Base-by-base conservation (phyloP, 169 alveolate species). In the Cryptosporidium sp. region DNA sequence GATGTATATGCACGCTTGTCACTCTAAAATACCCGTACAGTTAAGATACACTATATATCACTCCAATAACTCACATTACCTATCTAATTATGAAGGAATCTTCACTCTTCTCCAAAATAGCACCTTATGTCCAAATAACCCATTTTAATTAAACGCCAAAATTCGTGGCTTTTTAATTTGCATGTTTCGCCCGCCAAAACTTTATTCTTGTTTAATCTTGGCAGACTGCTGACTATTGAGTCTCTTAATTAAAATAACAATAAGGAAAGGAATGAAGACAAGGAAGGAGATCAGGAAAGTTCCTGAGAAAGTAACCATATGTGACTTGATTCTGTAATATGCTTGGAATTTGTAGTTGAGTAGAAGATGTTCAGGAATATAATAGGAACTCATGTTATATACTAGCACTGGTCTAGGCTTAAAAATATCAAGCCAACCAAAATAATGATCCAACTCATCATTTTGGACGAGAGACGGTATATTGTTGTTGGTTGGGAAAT, bases 341-440 rank as follows among this genome's bases (percentile, higher is more conserved):
- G 75, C 67, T 18, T 67, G 71, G 52, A 59, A 59, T 48, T 80
- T 80, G 51, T 62, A 80, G 55, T 80, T 67, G 9, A 80, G 70
- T 21, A 80, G 37, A 23, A 43, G 21, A 14, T 29, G 74, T 62
- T 80, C 89, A 10, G 89, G 89, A 23, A 80, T 80, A 65, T 43
- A 80, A 9, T 23, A 37, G 14, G 89, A 80, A 41, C 43, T 59
- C 55, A 65, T 43, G 31, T 65, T 80, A 43, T 80, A 80, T 41
- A 61, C 50, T 33, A 80, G 8, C 6, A 80, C 89, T 23, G 89
- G 89, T 12, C 89, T 58, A 3, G 89, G 89, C 59, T 80, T 80
- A 16, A 80, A 61, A 26, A 80, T 67, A 33, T 80, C 89, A 1
- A 80, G 65, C 89, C 89, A 80, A n/a, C 89, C 89, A 48, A 62